Conservation (phyloP, 2,329 filamentous ascomycete species). For the Beauveria sp. region DNA sequence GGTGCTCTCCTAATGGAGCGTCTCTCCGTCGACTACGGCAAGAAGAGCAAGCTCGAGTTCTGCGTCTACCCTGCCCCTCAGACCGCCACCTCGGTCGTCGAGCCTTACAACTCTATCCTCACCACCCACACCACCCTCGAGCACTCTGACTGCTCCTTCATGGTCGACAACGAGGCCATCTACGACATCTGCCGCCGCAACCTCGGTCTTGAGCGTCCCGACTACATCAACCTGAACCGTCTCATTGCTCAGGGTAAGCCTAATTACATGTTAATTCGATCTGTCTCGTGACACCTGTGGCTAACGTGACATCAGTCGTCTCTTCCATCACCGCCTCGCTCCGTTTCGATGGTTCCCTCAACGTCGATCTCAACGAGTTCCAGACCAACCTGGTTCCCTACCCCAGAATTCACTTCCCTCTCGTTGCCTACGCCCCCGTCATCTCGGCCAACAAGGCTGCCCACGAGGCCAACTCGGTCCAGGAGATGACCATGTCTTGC, state of each 20-base stretch:
- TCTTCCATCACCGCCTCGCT: constrained; percentile 98
- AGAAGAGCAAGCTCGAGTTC: constrained; percentile 99
- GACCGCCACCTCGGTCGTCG: constrained; percentile 93
- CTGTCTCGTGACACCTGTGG: not conserved
- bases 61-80: constrained; percentile 97
- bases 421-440: constrained; percentile 92
- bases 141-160: constrained; percentile 99
- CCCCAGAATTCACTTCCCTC: constrained; percentile 98
- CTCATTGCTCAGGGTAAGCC: constrained; percentile 84
- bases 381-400: constrained; percentile 99
- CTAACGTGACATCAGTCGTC: constrained; percentile 57
- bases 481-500: constrained; percentile 98
- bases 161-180: constrained; percentile 99
- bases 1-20: constrained; percentile 98
- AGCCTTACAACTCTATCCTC: constrained; percentile 99
- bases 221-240: constrained; percentile 98
- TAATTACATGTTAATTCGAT: not conserved
- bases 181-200: constrained; percentile 99
- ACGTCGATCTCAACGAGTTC: constrained; percentile 99
- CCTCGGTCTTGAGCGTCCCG: constrained; percentile 92
- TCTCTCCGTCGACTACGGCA: constrained; percentile 97
- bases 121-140: constrained; percentile 98
- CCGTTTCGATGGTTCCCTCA: constrained; percentile 96
- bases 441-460: constrained; percentile 92
- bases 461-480: constrained; percentile 96